A percentile compares a stretch with the other conserved stretches of the same genome.
Conservation (phyloP, 306 rosid genomes). For the Trifolium repens region DNA sequence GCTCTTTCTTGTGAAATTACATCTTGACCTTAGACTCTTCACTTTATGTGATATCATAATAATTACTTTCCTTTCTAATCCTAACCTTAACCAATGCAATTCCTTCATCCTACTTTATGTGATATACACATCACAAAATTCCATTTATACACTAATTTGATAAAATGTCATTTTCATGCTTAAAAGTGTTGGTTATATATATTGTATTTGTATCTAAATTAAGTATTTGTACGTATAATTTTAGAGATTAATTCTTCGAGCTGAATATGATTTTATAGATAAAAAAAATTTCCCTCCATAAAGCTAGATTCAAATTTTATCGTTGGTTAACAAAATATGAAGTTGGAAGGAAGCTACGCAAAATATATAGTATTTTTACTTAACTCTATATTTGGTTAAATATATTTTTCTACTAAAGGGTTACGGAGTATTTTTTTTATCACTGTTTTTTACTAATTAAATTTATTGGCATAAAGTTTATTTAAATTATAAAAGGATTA, state of each 20-base stretch:
- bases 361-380: background rate
- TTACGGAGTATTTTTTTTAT: too few relatives aligned
- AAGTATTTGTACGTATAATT: too few relatives aligned
- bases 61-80: background rate
- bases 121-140: background rate
- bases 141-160: too few relatives aligned
- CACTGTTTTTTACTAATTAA: too few relatives aligned
- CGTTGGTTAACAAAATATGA: too few relatives aligned
- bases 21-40: slow-evolving; percentile 21
- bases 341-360: slow-evolving; percentile 10
- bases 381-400: background rate
- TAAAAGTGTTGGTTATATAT: slow-evolving; percentile 7
- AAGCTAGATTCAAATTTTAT: too few relatives aligned
- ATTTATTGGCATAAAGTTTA: too few relatives aligned
- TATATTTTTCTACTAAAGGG: too few relatives aligned
- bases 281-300: too few relatives aligned
- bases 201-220: background rate
- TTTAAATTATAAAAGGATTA: too few relatives aligned
- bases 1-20: slow-evolving; percentile 19
- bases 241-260: too few relatives aligned
- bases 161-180: slow-evolving; percentile 23
- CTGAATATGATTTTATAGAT: too few relatives aligned
- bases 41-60: background rate
- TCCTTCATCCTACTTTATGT: background rate
- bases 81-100: slow-evolving; percentile 8